Base-by-base conservation (phyloP, 2,329 filamentous ascomycete species). In the Sarocladiaceae sp. region DNA sequence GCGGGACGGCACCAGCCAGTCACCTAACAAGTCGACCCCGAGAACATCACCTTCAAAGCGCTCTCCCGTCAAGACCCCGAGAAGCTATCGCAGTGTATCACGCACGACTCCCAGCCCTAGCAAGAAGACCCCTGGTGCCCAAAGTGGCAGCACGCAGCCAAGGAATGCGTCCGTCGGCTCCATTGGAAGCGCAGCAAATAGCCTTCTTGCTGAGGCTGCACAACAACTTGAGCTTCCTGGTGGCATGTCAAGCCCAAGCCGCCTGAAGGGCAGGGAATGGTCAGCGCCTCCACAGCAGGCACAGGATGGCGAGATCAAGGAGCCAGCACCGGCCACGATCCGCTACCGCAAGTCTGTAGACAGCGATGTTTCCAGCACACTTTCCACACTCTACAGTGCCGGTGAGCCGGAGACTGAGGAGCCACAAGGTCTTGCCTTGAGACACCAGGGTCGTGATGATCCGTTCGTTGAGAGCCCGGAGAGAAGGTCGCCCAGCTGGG, bases 381-480 rank as follows among this genome's bases (percentile, higher is more conserved):
- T 83, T 4, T 83, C 79, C 3, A 83, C 79, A 0, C 62, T 83
- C 4, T 80, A 81, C 56, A 82, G 78, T 53, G 76, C 75, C 46
- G 76, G 78, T 26, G 77, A 80, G 51, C 65, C 68, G n/a, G n/a
- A n/a, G n/a, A n/a, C n/a, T 1, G 70, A 74, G 8, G 70, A 73
- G 6, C 64, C 64, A 17, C 35, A 12, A 54, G 26, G 36, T 56
- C 33, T 47, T 8, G 47, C 20, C 26, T n/a, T 15, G 25, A 50
- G 26, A 25, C 7, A 31, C 12, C 26, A 25, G 18, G 7, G 25
- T 33, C 26, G n/a, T 2, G 53, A 60, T 20, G 68, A 71, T 26
- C 67, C 68, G 0, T 71, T 71, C 44, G 58, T 67, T 1, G 66
- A 66, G 20, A 11, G 40, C 12, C 31, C 40, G 35, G 50, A 39